A percentile compares a stretch with the other conserved stretches of the same genome.
These are phyloP conservation scores for Bipolaris sorokiniana DNA, from an alignment of 2,329 filamentous ascomycete species.

Conservation along the genomic window DNA sequence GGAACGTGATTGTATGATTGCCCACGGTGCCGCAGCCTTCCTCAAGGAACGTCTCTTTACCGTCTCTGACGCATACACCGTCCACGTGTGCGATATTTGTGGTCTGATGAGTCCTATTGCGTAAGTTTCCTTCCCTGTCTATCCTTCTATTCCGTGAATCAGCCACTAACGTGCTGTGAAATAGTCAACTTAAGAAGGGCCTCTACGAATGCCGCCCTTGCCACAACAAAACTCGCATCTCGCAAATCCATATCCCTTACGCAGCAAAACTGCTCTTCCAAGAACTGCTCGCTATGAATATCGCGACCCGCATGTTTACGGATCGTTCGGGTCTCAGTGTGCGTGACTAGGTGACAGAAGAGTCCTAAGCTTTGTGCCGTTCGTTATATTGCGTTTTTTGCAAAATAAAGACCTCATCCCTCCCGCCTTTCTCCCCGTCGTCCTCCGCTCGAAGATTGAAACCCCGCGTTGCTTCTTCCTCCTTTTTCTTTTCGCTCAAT, in stretches of 20 bases:
- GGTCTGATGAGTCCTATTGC: slow-evolving; percentile 98
- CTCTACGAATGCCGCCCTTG: slow-evolving; percentile 96
- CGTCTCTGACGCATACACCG: slow-evolving; percentile 95
- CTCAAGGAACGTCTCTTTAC: slow-evolving; percentile 97
- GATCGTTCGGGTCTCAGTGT: slow-evolving; percentile 78
- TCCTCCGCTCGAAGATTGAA: background rate
- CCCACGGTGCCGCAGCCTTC: slow-evolving; percentile 96
- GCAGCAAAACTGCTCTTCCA: slow-evolving; percentile 98
- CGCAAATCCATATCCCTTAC: slow-evolving; percentile 96
- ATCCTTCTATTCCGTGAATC: background rate
- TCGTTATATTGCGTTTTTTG: background rate
- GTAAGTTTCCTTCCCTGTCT: slow-evolving; percentile 68
- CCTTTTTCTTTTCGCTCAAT: no score
- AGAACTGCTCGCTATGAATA: slow-evolving; percentile 97
- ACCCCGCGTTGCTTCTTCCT: background rate
- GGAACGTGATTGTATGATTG: slow-evolving; percentile 99
- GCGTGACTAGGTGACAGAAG: slow-evolving; percentile 51
- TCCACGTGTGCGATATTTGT: slow-evolving; percentile 98
- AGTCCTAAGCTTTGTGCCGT: background rate
- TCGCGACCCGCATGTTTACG: slow-evolving; percentile 96
- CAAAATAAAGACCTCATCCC: background rate
- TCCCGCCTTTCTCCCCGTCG: background rate
- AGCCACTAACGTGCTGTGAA: slow-evolving; percentile 25
- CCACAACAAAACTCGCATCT: slow-evolving; percentile 99
- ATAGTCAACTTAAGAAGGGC: slow-evolving; percentile 88